A percentile compares a stretch with the other conserved stretches of the same genome.
Conservation (phyloP, 2,329 filamentous ascomycete species). For the Nannizziopsis arthrosporioides region DNA sequence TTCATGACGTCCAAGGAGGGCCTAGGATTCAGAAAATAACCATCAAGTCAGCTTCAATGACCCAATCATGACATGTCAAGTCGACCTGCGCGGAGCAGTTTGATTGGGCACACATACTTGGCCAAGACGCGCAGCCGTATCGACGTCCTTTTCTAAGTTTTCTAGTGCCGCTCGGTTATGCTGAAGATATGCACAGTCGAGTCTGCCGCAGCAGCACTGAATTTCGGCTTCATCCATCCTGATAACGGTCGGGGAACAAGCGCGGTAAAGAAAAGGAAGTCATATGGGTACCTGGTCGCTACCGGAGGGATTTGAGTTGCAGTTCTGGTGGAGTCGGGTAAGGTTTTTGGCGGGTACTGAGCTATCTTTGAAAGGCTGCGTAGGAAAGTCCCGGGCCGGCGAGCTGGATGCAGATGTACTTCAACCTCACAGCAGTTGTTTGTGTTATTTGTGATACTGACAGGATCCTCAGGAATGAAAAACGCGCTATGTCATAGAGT, state of each 20-base stretch:
- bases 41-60: slow-evolving; percentile 4
- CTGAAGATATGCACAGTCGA: slow-evolving; percentile 66
- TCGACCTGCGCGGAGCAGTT: background rate
- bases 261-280: background rate
- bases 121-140: slow-evolving; percentile 73
- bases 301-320: background rate
- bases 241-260: slow-evolving; percentile 1
- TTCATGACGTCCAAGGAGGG: slow-evolving; percentile 82
- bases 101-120: slow-evolving; percentile 51
- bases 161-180: slow-evolving; percentile 70
- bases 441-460: no score
- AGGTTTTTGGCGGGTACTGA: no score
- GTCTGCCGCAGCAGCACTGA: slow-evolving; percentile 72
- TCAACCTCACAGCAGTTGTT: no score
- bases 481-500: no score
- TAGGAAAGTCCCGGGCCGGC: no score
- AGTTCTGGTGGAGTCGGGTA: no score
- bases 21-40: slow-evolving; percentile 43
- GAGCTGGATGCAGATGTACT: no score
- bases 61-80: slow-evolving; percentile 3
- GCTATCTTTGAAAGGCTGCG: no score
- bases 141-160: slow-evolving; percentile 75
- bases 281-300: background rate
- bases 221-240: slow-evolving; percentile 16
- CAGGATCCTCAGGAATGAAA: no score